Evolutionary conservation across 2,329 filamentous ascomycete genomes (phyloP).

Genomic region (Neocatenulostroma microsporum): DNA sequence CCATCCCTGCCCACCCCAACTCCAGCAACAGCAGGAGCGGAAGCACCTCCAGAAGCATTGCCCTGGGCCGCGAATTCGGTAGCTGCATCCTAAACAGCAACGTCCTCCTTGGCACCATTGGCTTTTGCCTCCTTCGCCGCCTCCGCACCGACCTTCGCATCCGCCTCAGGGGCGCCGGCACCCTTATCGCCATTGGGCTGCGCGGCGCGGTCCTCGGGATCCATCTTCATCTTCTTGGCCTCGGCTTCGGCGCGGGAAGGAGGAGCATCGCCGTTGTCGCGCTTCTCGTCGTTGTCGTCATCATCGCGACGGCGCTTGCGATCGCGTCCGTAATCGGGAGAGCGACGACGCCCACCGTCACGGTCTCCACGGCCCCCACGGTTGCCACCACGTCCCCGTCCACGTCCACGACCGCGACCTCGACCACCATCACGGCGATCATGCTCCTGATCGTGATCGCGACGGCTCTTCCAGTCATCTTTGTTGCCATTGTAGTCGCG

Average conservation of each 20-base stretch:
- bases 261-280: conserved; percentile 1
- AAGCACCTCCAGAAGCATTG: neutral
- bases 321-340: conserved; percentile 1
- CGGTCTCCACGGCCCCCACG: too few relatives aligned
- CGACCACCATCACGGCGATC: conserved; percentile 6
- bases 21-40: neutral
- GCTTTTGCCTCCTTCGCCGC: conserved; percentile 2
- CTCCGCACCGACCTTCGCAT: neutral
- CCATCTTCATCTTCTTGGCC: neutral
- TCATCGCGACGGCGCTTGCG: neutral
- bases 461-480: conserved; percentile 11
- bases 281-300: neutral
- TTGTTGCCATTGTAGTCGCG: conserved; percentile 7
- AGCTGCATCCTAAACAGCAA: conserved; percentile 4
- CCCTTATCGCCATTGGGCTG: conserved; percentile 2
- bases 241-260: too few relatives aligned
- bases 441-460: conserved; percentile 8
- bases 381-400: too few relatives aligned
- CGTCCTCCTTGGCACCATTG: conserved; percentile 7
- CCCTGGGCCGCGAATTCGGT: neutral
- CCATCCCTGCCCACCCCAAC: neutral
- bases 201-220: conserved; percentile 2
- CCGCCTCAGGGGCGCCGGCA: conserved; percentile 2
- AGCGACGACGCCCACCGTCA: conserved; percentile 3
- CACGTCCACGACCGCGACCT: conserved; percentile 5